Base-by-base conservation (phyloP, 2,329 filamentous ascomycete genomes). In the Aspergillus candidus region DNA sequence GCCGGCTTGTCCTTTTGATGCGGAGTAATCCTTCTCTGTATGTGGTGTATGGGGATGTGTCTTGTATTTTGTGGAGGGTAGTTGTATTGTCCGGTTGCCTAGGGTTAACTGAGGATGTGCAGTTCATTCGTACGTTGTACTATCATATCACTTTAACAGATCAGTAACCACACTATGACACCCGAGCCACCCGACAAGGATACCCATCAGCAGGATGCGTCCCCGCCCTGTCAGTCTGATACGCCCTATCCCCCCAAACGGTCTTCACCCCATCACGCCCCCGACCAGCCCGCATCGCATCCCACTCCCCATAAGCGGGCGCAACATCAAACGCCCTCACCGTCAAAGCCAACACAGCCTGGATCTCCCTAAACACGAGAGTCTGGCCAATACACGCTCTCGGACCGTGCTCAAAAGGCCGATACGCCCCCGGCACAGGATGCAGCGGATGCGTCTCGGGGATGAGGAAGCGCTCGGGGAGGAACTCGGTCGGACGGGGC, bases 1-100 rank as follows among this genome's bases (percentile, higher is more conserved):
- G 4, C 58, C 57, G 11, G 41, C 51, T n/a, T 58, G 51, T 22
- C 56, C 56, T 4, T 40, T 59, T 39, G 56, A 59, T 47, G 56
- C 56, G 8, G 56, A 59, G 38, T 59, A 29, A 49, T 22, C 4
- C 18, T 17, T 30, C 18, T 22, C 4, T 22, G 18, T 3, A 22
- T 22, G 18, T 5, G 22, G 22, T 27, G 22, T 5, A 6, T 18
- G 18, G 6, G 7, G 6, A 27, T 27, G 7, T 27, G 8, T 8
- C 22, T 22, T 27, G 22, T 2, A 10, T 27, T 10, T 18, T 18
- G 18, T 18, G 6, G 18, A 4, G 18, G 18, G 15, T 15, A 4
- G 15, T 15, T 22, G 18, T 22, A 22, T 22, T 22, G 6, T 22
- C 18, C 18, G 18, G 2, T 5, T 3, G 2, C 18, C 3, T 22